A percentile compares a stretch with the other conserved stretches of the same genome.
Evolutionary conservation across 2,329 filamentous ascomycete genomes (phyloP).

Genomic region (Lachnellula subtilissima): DNA sequence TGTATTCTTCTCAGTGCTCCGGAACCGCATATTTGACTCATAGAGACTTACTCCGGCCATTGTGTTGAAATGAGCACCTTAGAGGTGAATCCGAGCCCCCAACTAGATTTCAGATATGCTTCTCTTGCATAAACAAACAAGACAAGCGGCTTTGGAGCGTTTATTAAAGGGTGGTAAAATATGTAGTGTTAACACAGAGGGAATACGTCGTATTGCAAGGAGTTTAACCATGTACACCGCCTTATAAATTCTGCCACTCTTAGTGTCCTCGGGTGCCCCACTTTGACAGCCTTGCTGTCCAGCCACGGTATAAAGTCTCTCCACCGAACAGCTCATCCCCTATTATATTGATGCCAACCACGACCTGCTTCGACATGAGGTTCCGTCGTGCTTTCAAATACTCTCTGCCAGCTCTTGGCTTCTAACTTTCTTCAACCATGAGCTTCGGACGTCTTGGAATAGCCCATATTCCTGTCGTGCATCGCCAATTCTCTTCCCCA

Average conservation of each 20-base stretch:
- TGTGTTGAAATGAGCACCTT: conserved; percentile 3
- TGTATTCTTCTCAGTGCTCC: conserved; percentile 28
- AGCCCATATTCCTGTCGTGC: conserved; percentile 21
- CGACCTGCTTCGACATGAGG: neutral
- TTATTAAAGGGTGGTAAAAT: neutral
- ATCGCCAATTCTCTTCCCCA: conserved; percentile 25
- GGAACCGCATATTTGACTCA: conserved; percentile 16
- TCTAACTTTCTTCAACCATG: conserved; percentile 14
- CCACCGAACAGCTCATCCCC: neutral
- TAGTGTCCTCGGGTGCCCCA: neutral
- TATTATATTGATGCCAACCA: neutral
- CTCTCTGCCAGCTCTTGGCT: neutral
- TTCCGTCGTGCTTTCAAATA: neutral
- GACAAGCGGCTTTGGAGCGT: neutral
- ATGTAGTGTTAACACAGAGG: too few species aligned
- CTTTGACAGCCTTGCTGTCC: neutral
- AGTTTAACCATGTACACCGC: neutral
- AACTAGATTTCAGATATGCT: neutral
- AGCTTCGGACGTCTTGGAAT: conserved; percentile 27
- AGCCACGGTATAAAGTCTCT: neutral
- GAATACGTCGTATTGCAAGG: too few species aligned
- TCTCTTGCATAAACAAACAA: neutral
- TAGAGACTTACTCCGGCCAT: conserved; percentile 27
- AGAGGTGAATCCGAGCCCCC: neutral
- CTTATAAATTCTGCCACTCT: conserved; percentile 1